Conservation (phyloP, 2,329 filamentous ascomycete genomes). For the Lasiodiplodia sp. region DNA sequence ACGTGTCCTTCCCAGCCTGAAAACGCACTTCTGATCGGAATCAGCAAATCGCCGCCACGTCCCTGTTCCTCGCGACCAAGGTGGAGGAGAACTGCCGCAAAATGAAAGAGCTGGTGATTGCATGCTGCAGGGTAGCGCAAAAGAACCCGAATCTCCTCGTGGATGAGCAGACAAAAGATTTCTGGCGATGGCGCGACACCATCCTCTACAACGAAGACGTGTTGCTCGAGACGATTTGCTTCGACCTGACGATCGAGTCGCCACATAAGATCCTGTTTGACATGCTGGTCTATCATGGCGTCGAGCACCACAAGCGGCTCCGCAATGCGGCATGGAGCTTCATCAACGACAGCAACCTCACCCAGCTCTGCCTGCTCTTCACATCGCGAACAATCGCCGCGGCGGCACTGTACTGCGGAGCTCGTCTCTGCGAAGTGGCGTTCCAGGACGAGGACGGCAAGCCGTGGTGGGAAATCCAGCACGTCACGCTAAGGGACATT, state of each 20-base stretch:
- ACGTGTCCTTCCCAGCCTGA: slow-evolving; percentile 33
- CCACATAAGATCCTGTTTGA: slow-evolving; percentile 87
- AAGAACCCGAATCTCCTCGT: slow-evolving; percentile 90
- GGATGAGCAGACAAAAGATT: slow-evolving; percentile 97
- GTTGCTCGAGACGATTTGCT: slow-evolving; percentile 89
- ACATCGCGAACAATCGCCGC: slow-evolving; percentile 82
- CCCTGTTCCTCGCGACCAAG: slow-evolving; percentile 94
- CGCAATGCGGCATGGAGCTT: slow-evolving; percentile 93
- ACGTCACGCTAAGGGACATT: slow-evolving; percentile 75
- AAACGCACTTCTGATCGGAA: not conserved
- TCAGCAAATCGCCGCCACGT: slow-evolving; percentile 83
- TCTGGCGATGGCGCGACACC: slow-evolving; percentile 96
- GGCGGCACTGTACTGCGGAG: slow-evolving; percentile 85
- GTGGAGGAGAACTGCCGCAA: slow-evolving; percentile 97
- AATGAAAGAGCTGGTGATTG: slow-evolving; percentile 92
- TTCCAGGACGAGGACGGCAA: slow-evolving; percentile 76
- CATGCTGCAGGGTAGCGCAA: slow-evolving; percentile 91
- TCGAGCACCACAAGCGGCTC: slow-evolving; percentile 81
- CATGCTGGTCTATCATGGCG: slow-evolving; percentile 74
- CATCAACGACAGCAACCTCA: slow-evolving; percentile 87
- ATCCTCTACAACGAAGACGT: slow-evolving; percentile 92
- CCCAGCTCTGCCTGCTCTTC: slow-evolving; percentile 82
- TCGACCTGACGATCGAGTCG: slow-evolving; percentile 89
- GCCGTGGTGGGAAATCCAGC: slow-evolving; percentile 86
- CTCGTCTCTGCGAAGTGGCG: slow-evolving; percentile 74